Base-by-base conservation (phyloP, 305 asterid genomes). In the Fraxinus albicans region DNA sequence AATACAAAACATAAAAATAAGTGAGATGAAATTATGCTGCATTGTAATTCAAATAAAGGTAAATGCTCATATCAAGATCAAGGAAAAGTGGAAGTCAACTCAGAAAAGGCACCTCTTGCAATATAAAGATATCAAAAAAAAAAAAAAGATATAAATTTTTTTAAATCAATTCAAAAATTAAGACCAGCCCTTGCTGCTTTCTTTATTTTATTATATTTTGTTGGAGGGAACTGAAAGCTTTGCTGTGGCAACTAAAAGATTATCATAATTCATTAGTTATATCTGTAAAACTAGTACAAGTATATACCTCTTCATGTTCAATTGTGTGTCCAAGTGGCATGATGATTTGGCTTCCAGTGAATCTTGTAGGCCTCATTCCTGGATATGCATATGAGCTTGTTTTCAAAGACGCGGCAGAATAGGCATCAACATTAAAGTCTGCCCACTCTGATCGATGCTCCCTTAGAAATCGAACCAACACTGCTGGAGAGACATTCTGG, bases 371-470 rank as follows among this genome's bases (percentile, higher is more conserved):
- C 87, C 97, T 86, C 93, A 91, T 90, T 77, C 95, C 99, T 0
- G 95, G 95, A 85, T 91, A 91, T 0, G 92, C 85, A 33, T 90
- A 92, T 3, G 97, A 85, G 88, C 85, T 88, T 70, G 95, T 82
- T 84, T 92, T 95, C 85, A 94, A 78, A 15, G 98, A 85, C 1
- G 97, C 91, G 60, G 98, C 97, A 70, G 95, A 84, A 85, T 90
- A 95, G 35, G 99, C 99, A 82, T 94, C 98, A 8, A 95, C 92
- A 40, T 87, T 95, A 82, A 95, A 95, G 83, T 95, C 99, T 0
- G 99, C 99, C 99, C 99, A 95, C 84, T 95, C 99, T 1, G 99
- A 95, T 33, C 99, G 94, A 67, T 95, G 98, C 87, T 95, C 98
- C 88, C 99, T 91, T 12, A 95, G 82, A 85, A 93, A 94, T n/a